Base-by-base conservation (phyloP, 176 grass and related monocot genomes). In the Triticum turgidum region DNA sequence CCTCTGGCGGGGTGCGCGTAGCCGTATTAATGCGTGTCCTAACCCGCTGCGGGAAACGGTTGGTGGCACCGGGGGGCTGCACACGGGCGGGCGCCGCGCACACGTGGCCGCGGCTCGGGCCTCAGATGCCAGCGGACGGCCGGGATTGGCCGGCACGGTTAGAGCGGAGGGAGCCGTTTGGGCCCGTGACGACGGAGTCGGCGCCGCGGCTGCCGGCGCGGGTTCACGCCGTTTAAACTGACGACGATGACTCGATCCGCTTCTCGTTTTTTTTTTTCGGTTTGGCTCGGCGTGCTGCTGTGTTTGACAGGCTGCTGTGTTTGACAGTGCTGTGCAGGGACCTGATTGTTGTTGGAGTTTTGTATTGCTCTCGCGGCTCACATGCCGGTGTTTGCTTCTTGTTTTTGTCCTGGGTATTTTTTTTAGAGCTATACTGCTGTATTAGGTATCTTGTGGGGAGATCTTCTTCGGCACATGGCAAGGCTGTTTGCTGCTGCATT, bases 1-100 rank as follows among this genome's bases (percentile, higher is more conserved):
- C 8, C 73, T 54, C 25, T 32, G 18, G 2, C 20, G 18, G 54
- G n/a, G 88, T 89, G 88, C 35, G 47, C 77, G 69, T 89, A 89
- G 77, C 77, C 70, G 35, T 33, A 30, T 56, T 32, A 21, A 2
- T 18, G 65, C 62, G 33, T 75, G 39, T 87, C 70, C 7, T 45
- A 63, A 52, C 51, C 54, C 2, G 3, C 3, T 1, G 3, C 0
- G 1, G 0, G 1, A 80, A 84, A 30, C 14, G 67, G 56, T 71
- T 49, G 76, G 56, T 2, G 81, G 80, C 75, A 72, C 74, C 51
- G 5, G 65, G 14, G 8, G 6, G 41, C 9, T 44, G 42, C 42
- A 7, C 78, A 75, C 32, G 82, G 42, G 3, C 49, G 47, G 13
- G 13, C 47, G 47, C 47, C 47, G 12, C 47, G 47, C 47, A 51